Conservation (phyloP, 495 filamentous ascomycete genomes). For the Annulohypoxylon stygium region DNA sequence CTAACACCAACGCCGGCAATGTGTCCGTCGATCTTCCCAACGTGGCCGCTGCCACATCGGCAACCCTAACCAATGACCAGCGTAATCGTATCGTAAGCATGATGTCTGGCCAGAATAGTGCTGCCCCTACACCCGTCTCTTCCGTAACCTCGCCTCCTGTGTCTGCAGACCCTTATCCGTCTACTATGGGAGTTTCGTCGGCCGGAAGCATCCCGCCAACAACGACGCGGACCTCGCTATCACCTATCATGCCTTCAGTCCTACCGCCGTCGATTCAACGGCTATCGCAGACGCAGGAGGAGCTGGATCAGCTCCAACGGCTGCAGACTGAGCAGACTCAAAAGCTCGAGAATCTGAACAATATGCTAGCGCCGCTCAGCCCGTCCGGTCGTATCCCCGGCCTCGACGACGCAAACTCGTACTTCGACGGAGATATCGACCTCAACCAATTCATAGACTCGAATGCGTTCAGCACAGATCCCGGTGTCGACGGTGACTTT, state of each 20-base stretch:
- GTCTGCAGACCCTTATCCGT: conserved; percentile 29
- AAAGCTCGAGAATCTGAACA: conserved; percentile 77
- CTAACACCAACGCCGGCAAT: conserved; percentile 72
- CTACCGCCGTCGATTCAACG: conserved; percentile 67
- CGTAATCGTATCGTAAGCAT: conserved; percentile 83
- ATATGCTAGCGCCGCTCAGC: conserved; percentile 79
- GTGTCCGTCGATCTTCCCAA: conserved; percentile 77
- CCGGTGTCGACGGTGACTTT: conserved; percentile 51
- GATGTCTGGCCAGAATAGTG: conserved; percentile 67
- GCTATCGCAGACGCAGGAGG: conserved; percentile 73
- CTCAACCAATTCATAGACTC: conserved; percentile 78
- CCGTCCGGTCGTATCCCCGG: conserved; percentile 86
- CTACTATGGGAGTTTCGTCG: conserved; percentile 45
- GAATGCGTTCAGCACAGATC: conserved; percentile 67
- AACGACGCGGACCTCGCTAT: conserved; percentile 55
- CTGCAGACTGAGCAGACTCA: conserved; percentile 79
- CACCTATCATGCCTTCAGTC: conserved; percentile 70
- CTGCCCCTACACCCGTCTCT: conserved; percentile 44
- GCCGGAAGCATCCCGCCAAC: conserved; percentile 52
- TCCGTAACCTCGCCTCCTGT: conserved; percentile 41
- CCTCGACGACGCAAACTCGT: conserved; percentile 64
- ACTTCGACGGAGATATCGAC: conserved; percentile 67
- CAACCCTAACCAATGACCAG: conserved; percentile 80
- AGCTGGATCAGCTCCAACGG: conserved; percentile 79
- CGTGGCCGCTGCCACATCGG: conserved; percentile 76